phyloP scores from a whole-genome alignment of 129 eudicot species.

The Heracleum sosnowskyi region DNA sequence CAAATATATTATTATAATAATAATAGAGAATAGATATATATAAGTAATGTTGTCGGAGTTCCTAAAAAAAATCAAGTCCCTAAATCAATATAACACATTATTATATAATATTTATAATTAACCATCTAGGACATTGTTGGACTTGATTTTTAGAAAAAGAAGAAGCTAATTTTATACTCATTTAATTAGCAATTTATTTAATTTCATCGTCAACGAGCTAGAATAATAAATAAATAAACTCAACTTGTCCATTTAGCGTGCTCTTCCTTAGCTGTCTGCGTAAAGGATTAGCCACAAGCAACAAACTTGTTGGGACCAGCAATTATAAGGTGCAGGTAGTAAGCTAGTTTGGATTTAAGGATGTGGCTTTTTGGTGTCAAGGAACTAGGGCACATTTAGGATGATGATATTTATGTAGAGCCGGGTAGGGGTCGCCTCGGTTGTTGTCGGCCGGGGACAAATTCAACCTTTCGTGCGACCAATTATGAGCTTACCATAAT shows the following conservation, averaged over 20 bases:
- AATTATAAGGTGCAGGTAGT: background rate
- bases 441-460: conserved; percentile 12
- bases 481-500: background rate
- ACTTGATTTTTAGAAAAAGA: too few species aligned
- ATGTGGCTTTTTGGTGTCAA: background rate
- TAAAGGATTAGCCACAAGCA: background rate
- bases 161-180: too few species aligned
- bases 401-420: background rate
- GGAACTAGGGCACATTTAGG: background rate
- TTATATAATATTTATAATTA: too few species aligned
- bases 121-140: too few species aligned
- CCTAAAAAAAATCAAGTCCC: too few species aligned
- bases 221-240: background rate
- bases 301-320: background rate
- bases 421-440: background rate
- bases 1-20: too few species aligned
- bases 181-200: too few species aligned
- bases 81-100: too few species aligned
- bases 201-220: background rate
- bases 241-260: background rate
- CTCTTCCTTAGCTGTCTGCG: background rate
- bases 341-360: background rate
- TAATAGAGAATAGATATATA: too few species aligned
- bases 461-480: conserved; percentile 9
- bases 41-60: too few species aligned